These are phyloP conservation scores for Emericellopsis cladophorae DNA, from an alignment of 2,329 filamentous ascomycete genomes.

Conservation along the genomic window DNA sequence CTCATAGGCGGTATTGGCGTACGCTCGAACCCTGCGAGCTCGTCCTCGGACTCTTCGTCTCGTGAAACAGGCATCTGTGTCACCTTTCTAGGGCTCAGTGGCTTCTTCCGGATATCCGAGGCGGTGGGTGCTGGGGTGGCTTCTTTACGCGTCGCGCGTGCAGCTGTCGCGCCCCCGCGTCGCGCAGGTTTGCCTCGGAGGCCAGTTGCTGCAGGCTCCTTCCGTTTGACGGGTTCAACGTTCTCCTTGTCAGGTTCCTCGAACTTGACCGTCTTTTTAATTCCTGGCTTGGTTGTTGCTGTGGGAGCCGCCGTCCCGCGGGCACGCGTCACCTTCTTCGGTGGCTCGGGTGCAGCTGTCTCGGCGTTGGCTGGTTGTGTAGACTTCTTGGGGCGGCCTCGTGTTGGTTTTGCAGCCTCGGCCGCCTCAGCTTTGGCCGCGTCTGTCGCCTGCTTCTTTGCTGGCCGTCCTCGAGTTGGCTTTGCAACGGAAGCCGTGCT, in stretches of 20 bases:
- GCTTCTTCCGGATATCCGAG: constrained; percentile 28
- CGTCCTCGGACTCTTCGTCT: constrained; percentile 43
- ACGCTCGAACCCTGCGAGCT: constrained; percentile 39
- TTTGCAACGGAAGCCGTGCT: constrained; percentile 8
- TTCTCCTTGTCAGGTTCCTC: constrained; percentile 56
- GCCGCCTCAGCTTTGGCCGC: constrained; percentile 10
- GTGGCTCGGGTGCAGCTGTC: constrained; percentile 11
- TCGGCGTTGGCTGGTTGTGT: constrained; percentile 11
- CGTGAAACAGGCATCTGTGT: constrained; percentile 36
- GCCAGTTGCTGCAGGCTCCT: constrained; percentile 19
- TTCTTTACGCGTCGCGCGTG: constrained; percentile 14
- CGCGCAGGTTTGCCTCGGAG: constrained; percentile 31
- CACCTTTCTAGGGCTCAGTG: constrained; percentile 53
- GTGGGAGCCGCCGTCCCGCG: constrained; percentile 16
- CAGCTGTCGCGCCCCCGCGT: constrained; percentile 14
- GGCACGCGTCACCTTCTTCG: constrained; percentile 17
- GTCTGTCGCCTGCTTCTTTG: constrained; percentile 13
- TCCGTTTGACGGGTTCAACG: constrained; percentile 28
- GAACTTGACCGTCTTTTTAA: constrained; percentile 52
- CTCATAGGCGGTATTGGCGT: constrained; percentile 37
- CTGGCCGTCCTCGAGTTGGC: constrained; percentile 14
- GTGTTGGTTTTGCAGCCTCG: constrained; percentile 17
- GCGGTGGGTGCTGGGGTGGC: constrained; percentile 14
- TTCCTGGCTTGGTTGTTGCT: constrained; percentile 22
- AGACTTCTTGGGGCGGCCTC: constrained; percentile 31